A percentile compares a stretch with the other conserved stretches of the same genome.
These are phyloP conservation scores for Puccinia hordei DNA, from an alignment of 1,284 basidiomycete species.

Conservation along the genomic window DNA sequence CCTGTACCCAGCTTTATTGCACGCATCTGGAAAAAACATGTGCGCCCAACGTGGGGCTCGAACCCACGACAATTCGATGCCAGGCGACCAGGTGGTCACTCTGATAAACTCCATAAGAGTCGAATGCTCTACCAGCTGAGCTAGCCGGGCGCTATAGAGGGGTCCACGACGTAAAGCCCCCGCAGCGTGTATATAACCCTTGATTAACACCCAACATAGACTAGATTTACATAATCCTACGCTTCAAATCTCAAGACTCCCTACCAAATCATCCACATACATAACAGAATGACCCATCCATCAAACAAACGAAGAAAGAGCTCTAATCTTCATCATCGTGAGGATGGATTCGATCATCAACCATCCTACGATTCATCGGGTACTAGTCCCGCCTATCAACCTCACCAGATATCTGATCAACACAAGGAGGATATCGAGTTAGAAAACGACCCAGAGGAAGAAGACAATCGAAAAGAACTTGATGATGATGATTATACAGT, in stretches of 20 bases:
- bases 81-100: neutral
- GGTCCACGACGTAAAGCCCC: neutral
- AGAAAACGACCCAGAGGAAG: slow-evolving; percentile 55
- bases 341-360: neutral
- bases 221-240: too few relatives aligned
- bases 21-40: neutral
- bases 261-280: too few relatives aligned
- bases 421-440: slow-evolving; percentile 54
- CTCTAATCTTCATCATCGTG: neutral
- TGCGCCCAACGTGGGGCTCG: slow-evolving; percentile 51
- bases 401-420: slow-evolving; percentile 41
- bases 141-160: slow-evolving; percentile 2
- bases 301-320: slow-evolving; percentile 37
- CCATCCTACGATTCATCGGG: neutral
- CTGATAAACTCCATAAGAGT: slow-evolving; percentile 1
- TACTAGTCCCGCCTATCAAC: slow-evolving; percentile 40
- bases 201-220: too few relatives aligned
- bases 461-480: slow-evolving; percentile 56
- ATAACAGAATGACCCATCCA: too few relatives aligned
- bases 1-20: too few relatives aligned
- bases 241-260: too few relatives aligned
- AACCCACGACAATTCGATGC: slow-evolving; percentile 51
- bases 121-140: slow-evolving; percentile 12
- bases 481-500: slow-evolving; percentile 56
- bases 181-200: neutral